A percentile compares a stretch with the other conserved stretches of the same genome.
Conservation (phyloP, 805 yeast species). For the Cyberlindnera maritima region DNA sequence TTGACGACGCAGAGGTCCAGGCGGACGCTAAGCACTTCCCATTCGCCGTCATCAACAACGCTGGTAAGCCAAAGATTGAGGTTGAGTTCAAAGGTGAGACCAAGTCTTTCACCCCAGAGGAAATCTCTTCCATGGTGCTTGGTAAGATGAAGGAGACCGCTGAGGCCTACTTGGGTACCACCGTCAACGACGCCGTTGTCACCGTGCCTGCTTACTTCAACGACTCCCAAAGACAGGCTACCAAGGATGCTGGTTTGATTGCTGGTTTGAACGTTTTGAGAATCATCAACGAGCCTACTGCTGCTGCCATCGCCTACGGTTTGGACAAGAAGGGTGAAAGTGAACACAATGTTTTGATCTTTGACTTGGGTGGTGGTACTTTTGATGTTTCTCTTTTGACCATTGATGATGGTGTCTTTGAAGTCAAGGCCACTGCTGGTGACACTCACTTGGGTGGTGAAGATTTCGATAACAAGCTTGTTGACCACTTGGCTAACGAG, state of each 20-base stretch:
- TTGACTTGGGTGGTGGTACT: slow-evolving; percentile 85
- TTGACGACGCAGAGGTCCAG: slow-evolving; percentile 68
- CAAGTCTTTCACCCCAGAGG: slow-evolving; percentile 68
- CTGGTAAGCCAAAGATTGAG: slow-evolving; percentile 83
- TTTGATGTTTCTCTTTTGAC: slow-evolving; percentile 78
- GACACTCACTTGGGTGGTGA: slow-evolving; percentile 74
- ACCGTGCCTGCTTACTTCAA: slow-evolving; percentile 97
- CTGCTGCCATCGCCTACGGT: slow-evolving; percentile 99
- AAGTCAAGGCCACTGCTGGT: slow-evolving; percentile 80
- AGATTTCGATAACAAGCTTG: slow-evolving; percentile 96
- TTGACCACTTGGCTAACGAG: slow-evolving; percentile 88
- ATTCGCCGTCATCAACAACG: slow-evolving; percentile 60
- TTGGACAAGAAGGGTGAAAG: slow-evolving; percentile 58
- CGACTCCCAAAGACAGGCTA: slow-evolving; percentile 97
- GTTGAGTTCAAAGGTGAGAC: slow-evolving; percentile 88
- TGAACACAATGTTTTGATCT: slow-evolving; percentile 78
- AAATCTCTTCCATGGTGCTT: slow-evolving; percentile 65
- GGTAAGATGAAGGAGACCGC: slow-evolving; percentile 67
- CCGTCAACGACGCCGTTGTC: slow-evolving; percentile 69
- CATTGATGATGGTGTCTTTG: slow-evolving; percentile 78
- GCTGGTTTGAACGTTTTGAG: slow-evolving; percentile 94
- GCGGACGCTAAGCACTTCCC: slow-evolving; percentile 65
- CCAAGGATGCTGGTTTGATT: slow-evolving; percentile 96
- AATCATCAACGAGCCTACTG: slow-evolving; percentile 95
- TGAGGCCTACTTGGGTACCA: slow-evolving; percentile 49